Evolutionary conservation across 108 stramenopile genomes (phyloP).

Genomic region (Fragilaria radians): DNA sequence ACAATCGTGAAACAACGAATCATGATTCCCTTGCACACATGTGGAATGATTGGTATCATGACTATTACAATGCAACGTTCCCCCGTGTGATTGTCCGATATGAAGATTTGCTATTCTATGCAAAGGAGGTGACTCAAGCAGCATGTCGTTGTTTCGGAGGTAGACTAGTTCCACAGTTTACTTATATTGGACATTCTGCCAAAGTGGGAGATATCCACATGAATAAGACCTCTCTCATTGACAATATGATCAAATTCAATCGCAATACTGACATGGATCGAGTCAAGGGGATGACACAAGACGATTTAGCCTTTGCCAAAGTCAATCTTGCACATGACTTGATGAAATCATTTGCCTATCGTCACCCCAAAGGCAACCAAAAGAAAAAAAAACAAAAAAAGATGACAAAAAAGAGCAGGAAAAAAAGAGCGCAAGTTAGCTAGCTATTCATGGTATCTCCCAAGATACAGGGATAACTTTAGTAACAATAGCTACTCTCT

Average conservation of each 20-base stretch:
- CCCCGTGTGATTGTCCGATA: slow-evolving; percentile 75
- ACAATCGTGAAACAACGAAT: slow-evolving; percentile 17
- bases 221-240: slow-evolving; percentile 6
- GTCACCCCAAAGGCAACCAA: background rate
- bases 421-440: no score
- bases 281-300: slow-evolving; percentile 21
- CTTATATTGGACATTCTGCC: slow-evolving; percentile 5
- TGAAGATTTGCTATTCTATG: slow-evolving; percentile 70
- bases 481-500: no score
- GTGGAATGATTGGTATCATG: slow-evolving; percentile 71
- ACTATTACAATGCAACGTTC: slow-evolving; percentile 54
- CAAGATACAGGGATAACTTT: no score
- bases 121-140: slow-evolving; percentile 35
- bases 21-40: slow-evolving; percentile 47
- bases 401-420: background rate
- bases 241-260: background rate
- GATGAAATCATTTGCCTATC: background rate
- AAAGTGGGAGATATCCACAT: slow-evolving; percentile 12
- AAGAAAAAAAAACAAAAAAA: slow-evolving; percentile 1
- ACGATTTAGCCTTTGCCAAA: slow-evolving; percentile 14
- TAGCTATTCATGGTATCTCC: no score
- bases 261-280: slow-evolving; percentile 10
- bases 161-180: slow-evolving; percentile 15
- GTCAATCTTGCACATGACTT: background rate
- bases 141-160: slow-evolving; percentile 62